Base-by-base conservation (phyloP, 306 rosid species). In the Aeschynomene evenia region DNA sequence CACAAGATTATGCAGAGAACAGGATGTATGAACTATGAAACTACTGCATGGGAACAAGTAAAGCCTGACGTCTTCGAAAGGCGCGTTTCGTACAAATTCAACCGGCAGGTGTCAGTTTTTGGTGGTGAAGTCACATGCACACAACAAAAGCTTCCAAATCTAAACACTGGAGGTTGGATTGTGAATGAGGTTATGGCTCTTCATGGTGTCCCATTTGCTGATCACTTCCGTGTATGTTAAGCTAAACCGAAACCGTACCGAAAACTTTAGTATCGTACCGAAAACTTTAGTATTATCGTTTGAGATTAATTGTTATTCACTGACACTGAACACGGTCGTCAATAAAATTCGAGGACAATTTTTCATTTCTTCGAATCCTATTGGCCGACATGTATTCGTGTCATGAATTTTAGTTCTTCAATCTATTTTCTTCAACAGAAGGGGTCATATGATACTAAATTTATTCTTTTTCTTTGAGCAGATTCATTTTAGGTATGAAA, bases 71-170 rank as follows among this genome's bases (percentile, higher is more conserved):
- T 78, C 45, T 58, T 37, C 4, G 87, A 89, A 53, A 82, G 96
- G 48, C 77, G 20, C 2, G 48, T 92, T 51, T 86, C 93, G 2
- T 92, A 88, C 79, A 84, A 57, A 73, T 86, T 86, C 77, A 75
- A 85, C 28, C 80, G 80, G 46, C 75, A 77, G 9, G 77, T 78
- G 43, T 87, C 96, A 0, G 67, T 68, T 51, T 88, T 86, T 18
- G 88, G 87, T 22, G 88, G 89, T 12, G 95, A 82, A 48, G 92
- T 86, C 54, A 80, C 87, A 51, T 81, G 91, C 80, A 86, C 85
- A 50, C 96, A 92, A 50, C 84, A 83, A 52, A 92, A 81, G 12
- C 16, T 57, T 59, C 79, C 78, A 56, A 71, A 71, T 45, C 59
- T 62, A 42, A 63, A 80, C 57, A 70, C 60, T 7, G 86, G 60